These are phyloP conservation scores for Pseudogymnoascus sp. DNA, from an alignment of 2,329 filamentous ascomycete species.

Conservation along the genomic window DNA sequence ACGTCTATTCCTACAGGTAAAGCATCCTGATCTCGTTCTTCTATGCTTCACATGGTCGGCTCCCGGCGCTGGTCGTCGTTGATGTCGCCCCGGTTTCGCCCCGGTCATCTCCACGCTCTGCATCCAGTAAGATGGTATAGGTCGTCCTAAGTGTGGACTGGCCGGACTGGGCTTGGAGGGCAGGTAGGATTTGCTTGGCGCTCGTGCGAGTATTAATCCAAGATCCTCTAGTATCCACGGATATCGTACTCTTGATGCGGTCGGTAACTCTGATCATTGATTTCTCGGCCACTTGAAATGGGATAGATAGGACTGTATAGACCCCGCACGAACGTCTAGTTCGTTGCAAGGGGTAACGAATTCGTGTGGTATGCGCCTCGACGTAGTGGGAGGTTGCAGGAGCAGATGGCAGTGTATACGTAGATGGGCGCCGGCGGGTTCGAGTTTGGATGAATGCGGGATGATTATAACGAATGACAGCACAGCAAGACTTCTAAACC, in stretches of 20 bases:
- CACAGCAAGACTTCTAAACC: not conserved
- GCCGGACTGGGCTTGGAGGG: not conserved
- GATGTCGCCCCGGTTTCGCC: slow-evolving; percentile 22
- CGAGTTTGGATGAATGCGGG: not conserved
- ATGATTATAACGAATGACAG: not conserved
- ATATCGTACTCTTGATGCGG: not conserved
- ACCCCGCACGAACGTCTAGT: not conserved
- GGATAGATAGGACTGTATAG: not conserved
- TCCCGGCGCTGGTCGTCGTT: slow-evolving; percentile 23
- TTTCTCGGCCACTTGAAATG: not conserved
- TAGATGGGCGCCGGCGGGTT: not conserved
- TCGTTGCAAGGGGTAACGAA: not conserved
- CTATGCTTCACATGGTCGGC: slow-evolving; percentile 69
- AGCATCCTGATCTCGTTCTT: slow-evolving; percentile 88
- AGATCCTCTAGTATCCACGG: not conserved
- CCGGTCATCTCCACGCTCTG: slow-evolving; percentile 25
- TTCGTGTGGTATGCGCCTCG: not conserved
- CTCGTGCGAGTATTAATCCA: not conserved
- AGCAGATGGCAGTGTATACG: not conserved
- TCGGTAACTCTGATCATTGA: not conserved
- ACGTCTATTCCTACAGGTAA: slow-evolving; percentile 78
- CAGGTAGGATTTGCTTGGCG: not conserved
- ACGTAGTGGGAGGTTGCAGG: not conserved
- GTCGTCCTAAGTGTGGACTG: not conserved
- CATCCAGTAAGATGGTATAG: not conserved